A percentile compares a stretch with the other conserved stretches of the same genome.
Evolutionary conservation across 768 basidiomycete genomes (phyloP).

Genomic region (Trametes elegans): DNA sequence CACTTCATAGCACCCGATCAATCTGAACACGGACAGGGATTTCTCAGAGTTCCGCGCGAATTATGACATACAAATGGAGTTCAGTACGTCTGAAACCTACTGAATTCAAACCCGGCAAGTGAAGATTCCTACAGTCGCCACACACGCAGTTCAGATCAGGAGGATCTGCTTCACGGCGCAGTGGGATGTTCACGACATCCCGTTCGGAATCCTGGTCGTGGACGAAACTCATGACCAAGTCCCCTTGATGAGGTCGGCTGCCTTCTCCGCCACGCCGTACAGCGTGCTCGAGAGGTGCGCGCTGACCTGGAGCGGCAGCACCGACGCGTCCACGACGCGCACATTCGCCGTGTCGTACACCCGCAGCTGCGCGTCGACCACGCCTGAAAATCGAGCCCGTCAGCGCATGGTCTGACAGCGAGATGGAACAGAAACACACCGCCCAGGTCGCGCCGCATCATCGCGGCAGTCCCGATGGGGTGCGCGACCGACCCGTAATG

Average conservation of each 20-base stretch:
- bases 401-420: constrained; percentile 29
- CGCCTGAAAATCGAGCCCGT: constrained; percentile 34
- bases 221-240: too few species aligned
- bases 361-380: constrained; percentile 48
- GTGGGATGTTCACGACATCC: too few species aligned
- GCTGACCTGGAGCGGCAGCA: constrained; percentile 50
- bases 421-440: constrained; percentile 17
- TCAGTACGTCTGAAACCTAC: too few species aligned
- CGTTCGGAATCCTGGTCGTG: too few species aligned
- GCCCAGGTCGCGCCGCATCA: constrained; percentile 31
- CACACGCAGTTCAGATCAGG: too few species aligned
- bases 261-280: constrained; percentile 32
- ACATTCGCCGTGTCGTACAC: constrained; percentile 55
- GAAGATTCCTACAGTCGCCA: too few species aligned
- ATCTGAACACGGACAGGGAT: too few species aligned
- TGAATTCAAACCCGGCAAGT: too few species aligned
- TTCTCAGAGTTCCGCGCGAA: too few species aligned
- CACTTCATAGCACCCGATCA: too few species aligned
- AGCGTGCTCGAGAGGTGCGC: constrained; percentile 45
- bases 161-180: too few species aligned
- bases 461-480: constrained; percentile 43
- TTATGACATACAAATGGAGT: too few species aligned
- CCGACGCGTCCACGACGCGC: constrained; percentile 53
- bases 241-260: constrained; percentile 32
- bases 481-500: constrained; percentile 47